Evolutionary conservation across 2,329 filamentous ascomycete genomes (phyloP).

Genomic region (Elsinoe fawcettii): DNA sequence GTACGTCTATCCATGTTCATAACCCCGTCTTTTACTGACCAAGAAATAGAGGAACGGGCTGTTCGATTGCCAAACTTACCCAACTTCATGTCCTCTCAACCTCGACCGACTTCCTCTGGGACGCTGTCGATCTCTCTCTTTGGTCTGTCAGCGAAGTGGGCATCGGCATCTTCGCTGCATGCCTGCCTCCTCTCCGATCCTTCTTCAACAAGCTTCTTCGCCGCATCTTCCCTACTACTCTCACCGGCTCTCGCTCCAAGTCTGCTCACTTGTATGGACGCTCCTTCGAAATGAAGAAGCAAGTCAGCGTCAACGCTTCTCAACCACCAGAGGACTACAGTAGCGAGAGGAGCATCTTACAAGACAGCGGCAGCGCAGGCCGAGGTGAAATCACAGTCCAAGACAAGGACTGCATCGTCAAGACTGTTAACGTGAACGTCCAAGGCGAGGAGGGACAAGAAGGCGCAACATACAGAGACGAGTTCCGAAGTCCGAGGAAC

Average conservation of each 20-base stretch:
- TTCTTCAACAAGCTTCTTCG: constrained; percentile 17
- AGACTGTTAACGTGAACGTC: constrained; percentile 13
- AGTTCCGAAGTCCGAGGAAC: constrained; percentile 4
- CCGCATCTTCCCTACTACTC: constrained; percentile 13
- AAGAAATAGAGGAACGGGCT: constrained; percentile 15
- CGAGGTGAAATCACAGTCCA: neutral
- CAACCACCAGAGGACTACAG: constrained; percentile 11
- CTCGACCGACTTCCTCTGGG: constrained; percentile 15
- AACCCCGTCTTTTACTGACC: neutral
- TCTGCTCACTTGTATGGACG: neutral
- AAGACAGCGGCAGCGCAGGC: neutral
- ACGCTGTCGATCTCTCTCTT: constrained; percentile 17
- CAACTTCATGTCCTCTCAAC: constrained; percentile 14
- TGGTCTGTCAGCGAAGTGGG: constrained; percentile 17
- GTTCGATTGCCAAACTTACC: constrained; percentile 18
- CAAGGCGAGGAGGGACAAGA: constrained; percentile 5
- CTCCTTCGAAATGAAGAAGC: constrained; percentile 10
- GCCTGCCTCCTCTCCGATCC: constrained; percentile 17
- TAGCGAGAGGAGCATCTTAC: constrained; percentile 4
- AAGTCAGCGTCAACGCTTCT: neutral
- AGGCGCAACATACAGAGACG: neutral
- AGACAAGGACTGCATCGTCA: constrained; percentile 12
- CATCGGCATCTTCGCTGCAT: constrained; percentile 19
- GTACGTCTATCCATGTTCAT: constrained; percentile 11
- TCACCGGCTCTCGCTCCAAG: constrained; percentile 9